phyloP scores from a whole-genome alignment of 2,329 filamentous ascomycete species.

The Colletotrichum noveboracense region DNA sequence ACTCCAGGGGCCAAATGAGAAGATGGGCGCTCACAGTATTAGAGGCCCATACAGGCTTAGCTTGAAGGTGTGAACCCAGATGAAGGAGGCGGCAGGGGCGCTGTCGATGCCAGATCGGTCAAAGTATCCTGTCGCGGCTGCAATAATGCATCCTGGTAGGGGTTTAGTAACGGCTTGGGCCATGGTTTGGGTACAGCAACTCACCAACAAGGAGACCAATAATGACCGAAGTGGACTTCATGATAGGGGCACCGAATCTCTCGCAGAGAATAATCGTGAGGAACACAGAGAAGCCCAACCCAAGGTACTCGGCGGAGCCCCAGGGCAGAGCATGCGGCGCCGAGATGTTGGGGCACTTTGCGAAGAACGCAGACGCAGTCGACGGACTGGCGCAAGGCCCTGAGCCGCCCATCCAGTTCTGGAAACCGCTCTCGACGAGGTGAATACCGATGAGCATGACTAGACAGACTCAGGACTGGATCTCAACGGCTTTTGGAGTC shows the following conservation, averaged over 20 bases:
- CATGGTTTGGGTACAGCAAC: background rate
- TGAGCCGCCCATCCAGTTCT: constrained; percentile 79
- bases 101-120: constrained; percentile 72
- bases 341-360: constrained; percentile 67
- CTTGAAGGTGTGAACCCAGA: constrained; percentile 81
- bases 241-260: constrained; percentile 81
- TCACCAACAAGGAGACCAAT: constrained; percentile 64
- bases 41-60: constrained; percentile 75
- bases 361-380: constrained; percentile 62
- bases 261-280: constrained; percentile 81
- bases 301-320: constrained; percentile 81
- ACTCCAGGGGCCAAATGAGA: background rate
- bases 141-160: constrained; percentile 72
- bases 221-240: constrained; percentile 81
- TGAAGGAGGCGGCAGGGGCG: constrained; percentile 75
- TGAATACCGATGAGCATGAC: constrained; percentile 75
- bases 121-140: constrained; percentile 80
- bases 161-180: constrained; percentile 35
- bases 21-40: constrained; percentile 50
- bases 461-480: background rate
- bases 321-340: constrained; percentile 77
- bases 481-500: constrained; percentile 35
- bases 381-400: constrained; percentile 60
- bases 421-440: constrained; percentile 73
- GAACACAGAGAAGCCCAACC: constrained; percentile 81